Base-by-base conservation (phyloP, 805 yeast species). In the Zygosaccharomyces rouxii region DNA sequence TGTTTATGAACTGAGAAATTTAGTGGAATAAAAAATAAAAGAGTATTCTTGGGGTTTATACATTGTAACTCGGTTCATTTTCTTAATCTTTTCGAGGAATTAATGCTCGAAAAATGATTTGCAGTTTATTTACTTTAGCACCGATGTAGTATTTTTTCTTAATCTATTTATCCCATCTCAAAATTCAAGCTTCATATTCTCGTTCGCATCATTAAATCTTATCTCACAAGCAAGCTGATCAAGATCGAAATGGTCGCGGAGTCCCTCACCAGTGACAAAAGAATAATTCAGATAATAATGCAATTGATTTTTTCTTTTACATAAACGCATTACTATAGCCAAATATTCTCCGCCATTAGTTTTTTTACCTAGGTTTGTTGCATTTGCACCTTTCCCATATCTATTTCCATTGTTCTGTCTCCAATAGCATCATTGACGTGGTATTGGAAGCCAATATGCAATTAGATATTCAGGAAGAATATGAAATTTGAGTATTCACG, bases 1-100 rank as follows among this genome's bases (percentile, higher is more conserved):
- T 31, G 92, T 89, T 16, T 92, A 96, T 2, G 97, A 89, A 62
- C 78, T 29, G 33, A 79, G 62, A 58, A 63, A 42, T 53, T 56
- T 37, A 45, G 14, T 29, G 14, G 33, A 29, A 29, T 29, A 29
- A 13, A 29, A 29, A 29, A 29, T 29, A 7, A 29, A 29, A 29
- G 33, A 29, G 33, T 29, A 13, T 13, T 11, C 33, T 29, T 29
- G 33, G 33, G 33, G 16, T 29, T 29, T 29, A 29, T 29, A 29
- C 33, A 10, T 29, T 29, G 33, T 29, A 13, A 29, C 33, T 10
- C 33, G 33, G 33, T 29, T 29, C 33, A 29, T 29, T 29, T 29
- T 29, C 33, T 29, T 29, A 13, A 6, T 13, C 33, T 29, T 29
- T 29, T 29, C 33, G 33, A 29, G 33, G 33, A 29, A 29, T 29